A percentile compares a stretch with the other conserved stretches of the same genome.
These are phyloP conservation scores for Aspergillus sp. DNA, from an alignment of 2,329 filamentous ascomycete genomes.

Conservation along the genomic window DNA sequence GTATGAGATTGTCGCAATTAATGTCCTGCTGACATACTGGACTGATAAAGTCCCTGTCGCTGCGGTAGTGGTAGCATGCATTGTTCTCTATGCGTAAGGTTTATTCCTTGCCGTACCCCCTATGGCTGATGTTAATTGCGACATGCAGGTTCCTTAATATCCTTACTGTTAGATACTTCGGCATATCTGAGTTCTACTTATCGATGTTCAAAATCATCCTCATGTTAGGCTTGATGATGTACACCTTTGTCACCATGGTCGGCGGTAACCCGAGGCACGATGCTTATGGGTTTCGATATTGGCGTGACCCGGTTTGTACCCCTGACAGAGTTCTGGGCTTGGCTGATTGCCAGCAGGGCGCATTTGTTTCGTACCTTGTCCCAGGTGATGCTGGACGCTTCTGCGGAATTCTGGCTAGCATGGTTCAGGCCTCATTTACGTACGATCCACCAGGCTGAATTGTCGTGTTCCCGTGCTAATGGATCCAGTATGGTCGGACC, in stretches of 20 bases:
- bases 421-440: constrained; percentile 67
- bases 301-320: constrained; percentile 51
- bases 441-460: constrained; percentile 2
- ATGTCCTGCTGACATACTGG: constrained; percentile 40
- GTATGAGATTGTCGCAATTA: constrained; percentile 41
- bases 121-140: background rate
- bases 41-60: constrained; percentile 39
- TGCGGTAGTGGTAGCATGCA: constrained; percentile 37
- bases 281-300: constrained; percentile 68
- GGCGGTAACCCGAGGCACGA: constrained; percentile 72
- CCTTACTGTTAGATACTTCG: constrained; percentile 45
- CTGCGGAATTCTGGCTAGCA: constrained; percentile 60
- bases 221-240: constrained; percentile 30
- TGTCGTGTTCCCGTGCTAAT: background rate
- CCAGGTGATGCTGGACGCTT: constrained; percentile 60
- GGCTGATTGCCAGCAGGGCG: constrained; percentile 34
- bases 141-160: constrained; percentile 35
- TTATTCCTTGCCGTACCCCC: background rate
- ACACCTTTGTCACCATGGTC: constrained; percentile 75
- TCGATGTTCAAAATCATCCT: constrained; percentile 43
- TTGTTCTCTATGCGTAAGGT: constrained; percentile 39
- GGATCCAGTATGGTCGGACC: constrained; percentile 56
- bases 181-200: constrained; percentile 49
- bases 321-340: too few species aligned
- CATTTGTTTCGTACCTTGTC: constrained; percentile 64